Base-by-base conservation (phyloP, 2,329 filamentous ascomycete genomes). In the Ascochyta lentis region DNA sequence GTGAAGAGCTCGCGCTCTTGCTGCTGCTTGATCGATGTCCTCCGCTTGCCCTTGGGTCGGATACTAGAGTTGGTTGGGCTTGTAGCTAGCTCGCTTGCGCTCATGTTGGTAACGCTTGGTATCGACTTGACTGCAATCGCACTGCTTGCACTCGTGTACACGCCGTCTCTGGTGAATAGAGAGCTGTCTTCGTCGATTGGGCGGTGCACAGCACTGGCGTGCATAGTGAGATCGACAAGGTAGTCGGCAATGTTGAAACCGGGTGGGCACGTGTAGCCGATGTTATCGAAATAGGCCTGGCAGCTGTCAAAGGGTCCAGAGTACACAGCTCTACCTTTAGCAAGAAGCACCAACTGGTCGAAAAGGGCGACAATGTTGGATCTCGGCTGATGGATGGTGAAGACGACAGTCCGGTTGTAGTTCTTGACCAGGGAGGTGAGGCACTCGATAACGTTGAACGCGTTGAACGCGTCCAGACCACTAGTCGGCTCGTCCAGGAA, bases 241-340 rank as follows among this genome's bases (percentile, higher is more conserved):
- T 97, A 99, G 74, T 99, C 95, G 4, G 95, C 95, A 76, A 99
- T 98, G 70, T 99, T 99, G 84, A 98, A 99, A 2, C 96, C 96
- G 23, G 93, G 89, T 10, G 95, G 95, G 70, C 96, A 99, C 44
- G 90, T 82, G 74, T 97, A 99, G 39, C 95, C 96, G 58, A 96
- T 88, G 42, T 87, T 84, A 70, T 97, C 92, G 67, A 99, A 99
- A 73, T 97, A 99, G 19, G 86, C 81, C 74, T 99, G 95, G 72
- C 95, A 99, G 62, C 88, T 88, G 1, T 85, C 81, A 73, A 98
- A 96, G 1, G 92, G 91, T 0, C 95, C 95, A 3, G 95, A 98
- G 75, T 96, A 99, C 7, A 99, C 95, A 1, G 91, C 90, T 67
- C 89, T 89, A 24, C 95, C 95, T 63, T 92, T 89, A 2, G 95